Percentiles rank a stretch among this genome's conserved stretches.
phyloP scores from a whole-genome alignment of 78 protist genomes.

The Protostelium mycophagum region DNA sequence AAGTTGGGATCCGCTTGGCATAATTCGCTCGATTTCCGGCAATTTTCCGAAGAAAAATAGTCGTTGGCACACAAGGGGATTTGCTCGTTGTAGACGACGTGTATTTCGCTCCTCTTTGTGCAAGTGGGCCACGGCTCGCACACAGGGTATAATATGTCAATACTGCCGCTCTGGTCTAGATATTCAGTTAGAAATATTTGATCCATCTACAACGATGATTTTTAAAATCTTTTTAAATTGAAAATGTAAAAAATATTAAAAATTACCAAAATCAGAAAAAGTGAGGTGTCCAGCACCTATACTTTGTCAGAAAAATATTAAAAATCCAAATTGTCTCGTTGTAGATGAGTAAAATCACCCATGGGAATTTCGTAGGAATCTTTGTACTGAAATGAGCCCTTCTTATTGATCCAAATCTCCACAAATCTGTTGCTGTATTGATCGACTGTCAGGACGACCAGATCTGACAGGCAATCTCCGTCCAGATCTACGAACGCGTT shows the following conservation, averaged over 20 bases:
- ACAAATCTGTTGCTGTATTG: neutral
- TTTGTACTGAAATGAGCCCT: constrained; percentile 17
- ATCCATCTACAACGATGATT: too few relatives aligned
- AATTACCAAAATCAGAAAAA: constrained; percentile 60
- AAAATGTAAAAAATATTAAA: neutral
- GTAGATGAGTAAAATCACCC: neutral
- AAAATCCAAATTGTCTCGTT: too few relatives aligned
- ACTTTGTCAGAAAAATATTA: too few relatives aligned
- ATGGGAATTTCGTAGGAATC: constrained; percentile 15
- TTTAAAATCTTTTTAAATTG: neutral
- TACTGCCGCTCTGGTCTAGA: constrained; percentile 55
- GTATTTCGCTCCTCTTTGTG: constrained; percentile 15
- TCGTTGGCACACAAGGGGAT: constrained; percentile 45
- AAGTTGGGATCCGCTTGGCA: constrained; percentile 35
- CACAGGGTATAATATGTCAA: constrained; percentile 67
- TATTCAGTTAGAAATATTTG: neutral
- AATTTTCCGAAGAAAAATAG: constrained; percentile 9
- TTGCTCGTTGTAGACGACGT: constrained; percentile 46
- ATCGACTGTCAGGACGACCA: constrained; percentile 17
- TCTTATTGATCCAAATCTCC: constrained; percentile 52
- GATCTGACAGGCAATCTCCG: constrained; percentile 70
- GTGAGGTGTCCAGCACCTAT: constrained; percentile 60
- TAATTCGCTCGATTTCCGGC: constrained; percentile 30
- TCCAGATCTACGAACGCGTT: constrained; percentile 53
- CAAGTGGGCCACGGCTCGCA: constrained; percentile 14